A percentile compares a stretch with the other conserved stretches of the same genome.
phyloP scores from a whole-genome alignment of 129 eudicot species.

The Flaveria linearis region DNA sequence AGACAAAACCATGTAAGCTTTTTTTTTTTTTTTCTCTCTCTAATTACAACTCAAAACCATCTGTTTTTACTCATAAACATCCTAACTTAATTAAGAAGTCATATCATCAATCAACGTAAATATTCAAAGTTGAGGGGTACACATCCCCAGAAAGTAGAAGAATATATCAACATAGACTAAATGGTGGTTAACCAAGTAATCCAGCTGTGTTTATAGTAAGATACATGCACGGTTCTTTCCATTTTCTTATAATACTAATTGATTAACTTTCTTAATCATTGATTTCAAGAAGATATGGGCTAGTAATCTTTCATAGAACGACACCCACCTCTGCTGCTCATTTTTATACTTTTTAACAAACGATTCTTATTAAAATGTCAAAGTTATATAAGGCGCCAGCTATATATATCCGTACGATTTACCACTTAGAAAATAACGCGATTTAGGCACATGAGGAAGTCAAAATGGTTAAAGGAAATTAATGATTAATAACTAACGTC shows the following conservation, averaged over 20 bases:
- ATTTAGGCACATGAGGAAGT: neutral
- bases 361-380: neutral
- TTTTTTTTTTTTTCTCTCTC: too few relatives aligned
- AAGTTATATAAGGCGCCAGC: slow-evolving; percentile 5
- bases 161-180: slow-evolving; percentile 3
- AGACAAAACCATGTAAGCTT: too few relatives aligned
- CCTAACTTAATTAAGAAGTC: too few relatives aligned
- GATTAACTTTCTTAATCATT: slow-evolving; percentile 14
- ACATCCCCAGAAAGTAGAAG: slow-evolving; percentile 28
- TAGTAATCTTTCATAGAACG: slow-evolving; percentile 5
- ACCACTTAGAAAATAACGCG: neutral
- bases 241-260: neutral
- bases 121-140: neutral
- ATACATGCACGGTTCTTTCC: slow-evolving; percentile 30
- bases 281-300: neutral
- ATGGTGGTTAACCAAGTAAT: slow-evolving; percentile 22
- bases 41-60: too few relatives aligned
- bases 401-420: neutral
- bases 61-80: too few relatives aligned
- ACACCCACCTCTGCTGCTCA: neutral
- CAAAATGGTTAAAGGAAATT: neutral
- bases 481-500: too few relatives aligned
- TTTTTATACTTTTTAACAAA: neutral
- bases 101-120: neutral
- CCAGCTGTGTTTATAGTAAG: slow-evolving; percentile 28